A percentile compares a stretch with the other conserved stretches of the same genome.
Conservation (phyloP, 352 stramenopile species). For the Phytopythium boreale region DNA sequence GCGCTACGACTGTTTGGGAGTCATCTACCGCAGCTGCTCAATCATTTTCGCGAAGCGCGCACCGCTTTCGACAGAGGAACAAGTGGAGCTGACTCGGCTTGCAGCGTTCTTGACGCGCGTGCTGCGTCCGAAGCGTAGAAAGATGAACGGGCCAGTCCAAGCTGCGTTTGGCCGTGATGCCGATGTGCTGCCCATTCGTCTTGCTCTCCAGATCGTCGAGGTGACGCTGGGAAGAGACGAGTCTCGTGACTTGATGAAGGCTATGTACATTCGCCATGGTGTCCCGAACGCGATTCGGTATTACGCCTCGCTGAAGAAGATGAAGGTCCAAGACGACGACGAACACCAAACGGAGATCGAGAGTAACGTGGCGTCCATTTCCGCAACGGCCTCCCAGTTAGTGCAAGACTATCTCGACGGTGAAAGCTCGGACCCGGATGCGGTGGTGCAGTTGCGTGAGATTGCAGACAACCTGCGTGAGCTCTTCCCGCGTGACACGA, state of each 20-base stretch:
- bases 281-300: slow-evolving; percentile 50
- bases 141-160: neutral
- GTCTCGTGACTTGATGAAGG: slow-evolving; percentile 17
- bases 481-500: slow-evolving; percentile 1
- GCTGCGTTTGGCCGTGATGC: slow-evolving; percentile 14
- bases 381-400: slow-evolving; percentile 24
- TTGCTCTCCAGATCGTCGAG: slow-evolving; percentile 54
- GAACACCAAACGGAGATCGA: slow-evolving; percentile 16
- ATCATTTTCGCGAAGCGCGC: slow-evolving; percentile 32
- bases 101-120: slow-evolving; percentile 54
- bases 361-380: slow-evolving; percentile 25
- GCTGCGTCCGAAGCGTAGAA: slow-evolving; percentile 38
- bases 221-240: slow-evolving; percentile 21
- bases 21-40: slow-evolving; percentile 46
- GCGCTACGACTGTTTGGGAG: slow-evolving; percentile 50
- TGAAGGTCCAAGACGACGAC: slow-evolving; percentile 6
- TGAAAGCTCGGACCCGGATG: slow-evolving; percentile 25
- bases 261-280: slow-evolving; percentile 54
- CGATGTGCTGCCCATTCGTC: slow-evolving; percentile 25
- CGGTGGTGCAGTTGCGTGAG: slow-evolving; percentile 27
- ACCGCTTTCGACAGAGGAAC: slow-evolving; percentile 21
- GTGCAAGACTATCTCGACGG: slow-evolving; percentile 40
- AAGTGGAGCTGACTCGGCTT: slow-evolving; percentile 32
- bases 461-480: slow-evolving; percentile 26
- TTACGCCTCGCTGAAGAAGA: slow-evolving; percentile 22